Base-by-base conservation (phyloP, 2,329 filamentous ascomycete species). In the Verticillium alfalfae region DNA sequence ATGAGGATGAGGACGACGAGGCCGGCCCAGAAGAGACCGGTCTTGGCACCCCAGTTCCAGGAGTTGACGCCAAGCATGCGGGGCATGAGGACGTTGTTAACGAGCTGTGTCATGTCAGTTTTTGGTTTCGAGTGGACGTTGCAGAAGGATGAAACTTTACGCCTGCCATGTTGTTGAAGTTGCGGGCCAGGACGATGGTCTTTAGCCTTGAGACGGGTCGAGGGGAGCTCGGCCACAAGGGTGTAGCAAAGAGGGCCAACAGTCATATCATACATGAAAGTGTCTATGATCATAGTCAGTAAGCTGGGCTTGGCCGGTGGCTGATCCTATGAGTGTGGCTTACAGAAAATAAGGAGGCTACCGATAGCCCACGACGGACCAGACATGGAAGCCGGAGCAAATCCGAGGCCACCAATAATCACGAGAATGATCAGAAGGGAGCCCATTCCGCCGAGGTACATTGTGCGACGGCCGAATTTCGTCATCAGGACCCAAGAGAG, bases 171-270 rank as follows among this genome's bases (percentile, higher is more conserved):
- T 84, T 79, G 70, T 81, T 81, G 16, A 70, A 70, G 41, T 74
- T 75, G 13, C 82, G 75, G 1, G 81, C 79, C 57, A 86, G 71
- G 2, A 83, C 81, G 13, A 85, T 80, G 1, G 82, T 84, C 73
- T 85, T 85, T 84, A 36, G 79, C 76, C 63, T 82, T 80, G 41
- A 86, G 78, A 9, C 83, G 77, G 0, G 80, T 81, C 0, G 82
- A 84, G 0, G 82, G 82, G 4, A 81, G 76, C 65, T 86, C 84
- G 0, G 82, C 78, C 12, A 84, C 67, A 34, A 85, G 71, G 1
- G 77, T 77, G 69, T 84, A 86, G 5, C 79, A 79, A 8, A 84
- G 78, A 0, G 83, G 83, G 0, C 84, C 84, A 13, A 85, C 77
- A 1, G 81, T 81, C 60, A 81, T 76, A 71, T 82, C 81, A 70